Evolutionary conservation across 2,329 filamentous ascomycete species (phyloP), one percentile per base, ranked within the genome.

Genomic region (Pseudocercospora ulei): DNA sequence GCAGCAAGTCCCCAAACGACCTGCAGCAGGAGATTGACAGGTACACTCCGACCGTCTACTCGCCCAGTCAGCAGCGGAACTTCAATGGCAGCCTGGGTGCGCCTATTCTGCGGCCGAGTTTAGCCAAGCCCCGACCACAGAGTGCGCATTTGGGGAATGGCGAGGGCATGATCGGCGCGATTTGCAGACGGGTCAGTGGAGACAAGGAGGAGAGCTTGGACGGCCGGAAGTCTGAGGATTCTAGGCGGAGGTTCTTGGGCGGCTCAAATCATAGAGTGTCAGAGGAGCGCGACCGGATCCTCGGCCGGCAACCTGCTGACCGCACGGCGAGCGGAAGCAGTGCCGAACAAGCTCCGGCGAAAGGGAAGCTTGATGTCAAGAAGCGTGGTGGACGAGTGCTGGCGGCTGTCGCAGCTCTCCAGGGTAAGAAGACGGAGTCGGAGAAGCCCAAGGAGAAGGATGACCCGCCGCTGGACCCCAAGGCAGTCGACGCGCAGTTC

Each of bases 341-440:
- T 27, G 44, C 48, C 7, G 60, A 62, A 40, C 56, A 58, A 7
- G 39, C 47, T 3, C 42, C 50, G 2, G 39, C 41, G 0, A 56
- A 56, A 35, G 52, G 54, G 13, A 55, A 54, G 29, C 42, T 60
- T 22, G 58, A 47, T 20, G 46, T 61, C 5, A 47, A 50, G 16
- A 72, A 69, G 60, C 66, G 65, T 56, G 66, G 68, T 38, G 68
- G 65, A 43, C 68, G 74, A 31, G 75, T 79, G 13, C 72, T 78
- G 64, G 75, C 75, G 47, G 75, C 73, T 8, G 75, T 80, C n/a
- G 73, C 75, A 23, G 71, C 65, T 3, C 71, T 79, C 48, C 75
- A 75, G 52, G 66, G 70, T 22, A 76, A 71, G 53, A 51, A 60
- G 7, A 67, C 65, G 34, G 47, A 46, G 46, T 27, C 63, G 65